phyloP scores from a whole-genome alignment of 371 early-diverging fungal species.

The Blakeslea trispora region DNA sequence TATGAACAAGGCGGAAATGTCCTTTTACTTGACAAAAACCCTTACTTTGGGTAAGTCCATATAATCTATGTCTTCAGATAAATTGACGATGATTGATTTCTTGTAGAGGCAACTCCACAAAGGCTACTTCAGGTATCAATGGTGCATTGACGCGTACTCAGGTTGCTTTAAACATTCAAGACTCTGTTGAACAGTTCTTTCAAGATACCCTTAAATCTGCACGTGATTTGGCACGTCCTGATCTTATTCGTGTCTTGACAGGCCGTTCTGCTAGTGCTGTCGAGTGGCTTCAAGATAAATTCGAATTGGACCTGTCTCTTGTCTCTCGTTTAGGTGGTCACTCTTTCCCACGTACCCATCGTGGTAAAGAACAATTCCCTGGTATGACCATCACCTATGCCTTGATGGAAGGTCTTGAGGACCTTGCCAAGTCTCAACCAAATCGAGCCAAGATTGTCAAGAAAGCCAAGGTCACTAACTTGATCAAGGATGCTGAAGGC shows the following conservation, averaged over 20 bases:
- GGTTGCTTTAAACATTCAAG: constrained; percentile 66
- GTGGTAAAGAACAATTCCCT: constrained; percentile 93
- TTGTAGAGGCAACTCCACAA: constrained; percentile 84
- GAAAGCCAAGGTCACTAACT: constrained; percentile 72
- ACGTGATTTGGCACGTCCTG: constrained; percentile 80
- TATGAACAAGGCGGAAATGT: constrained; percentile 87
- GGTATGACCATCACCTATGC: constrained; percentile 97
- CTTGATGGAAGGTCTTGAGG: constrained; percentile 86
- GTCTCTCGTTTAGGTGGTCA: constrained; percentile 92
- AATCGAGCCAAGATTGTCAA: constrained; percentile 75
- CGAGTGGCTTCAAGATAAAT: constrained; percentile 92
- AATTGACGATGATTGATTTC: constrained; percentile 12
- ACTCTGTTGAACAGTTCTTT: constrained; percentile 85
- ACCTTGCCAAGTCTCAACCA: constrained; percentile 68
- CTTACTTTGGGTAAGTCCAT: constrained; percentile 74
- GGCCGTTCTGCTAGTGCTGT: constrained; percentile 87
- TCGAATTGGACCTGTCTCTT: constrained; percentile 83
- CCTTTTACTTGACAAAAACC: constrained; percentile 84
- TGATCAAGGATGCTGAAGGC: constrained; percentile 60
- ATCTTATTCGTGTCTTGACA: constrained; percentile 86
- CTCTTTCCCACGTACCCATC: constrained; percentile 90
- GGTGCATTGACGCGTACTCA: constrained; percentile 89
- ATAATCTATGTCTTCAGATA: background rate
- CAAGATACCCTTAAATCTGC: constrained; percentile 90
- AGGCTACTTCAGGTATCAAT: constrained; percentile 98